phyloP scores from a whole-genome alignment of 176 grass and related monocot genomes.

The Oryza punctata region DNA sequence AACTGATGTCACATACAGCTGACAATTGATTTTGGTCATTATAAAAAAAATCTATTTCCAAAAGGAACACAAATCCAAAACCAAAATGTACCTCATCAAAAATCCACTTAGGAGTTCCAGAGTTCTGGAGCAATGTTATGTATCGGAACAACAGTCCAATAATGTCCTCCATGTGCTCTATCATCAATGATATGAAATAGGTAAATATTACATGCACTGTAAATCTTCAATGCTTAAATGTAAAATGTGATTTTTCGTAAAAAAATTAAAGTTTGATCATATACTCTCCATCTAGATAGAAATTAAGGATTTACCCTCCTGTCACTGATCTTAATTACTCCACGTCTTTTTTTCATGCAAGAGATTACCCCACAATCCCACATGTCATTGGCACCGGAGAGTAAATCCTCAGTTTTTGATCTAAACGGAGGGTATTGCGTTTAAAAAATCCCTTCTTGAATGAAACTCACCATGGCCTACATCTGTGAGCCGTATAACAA shows the following conservation, averaged over 20 bases:
- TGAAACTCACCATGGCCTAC: slow-evolving; percentile 77
- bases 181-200: slow-evolving; percentile 33
- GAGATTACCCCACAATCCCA: too few species aligned
- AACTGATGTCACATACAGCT: not conserved
- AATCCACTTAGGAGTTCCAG: slow-evolving; percentile 82
- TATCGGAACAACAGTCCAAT: slow-evolving; percentile 89
- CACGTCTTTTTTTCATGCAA: too few species aligned
- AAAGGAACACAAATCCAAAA: slow-evolving; percentile 1
- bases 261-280: too few species aligned
- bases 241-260: too few species aligned
- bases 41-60: not conserved
- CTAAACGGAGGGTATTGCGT: too few species aligned
- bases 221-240: slow-evolving; percentile 20
- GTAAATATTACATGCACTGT: slow-evolving; percentile 5
- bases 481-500: slow-evolving; percentile 90
- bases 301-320: too few species aligned
- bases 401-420: too few species aligned
- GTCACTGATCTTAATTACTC: too few species aligned
- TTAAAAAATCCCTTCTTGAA: slow-evolving; percentile 39
- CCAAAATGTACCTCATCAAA: slow-evolving; percentile 87
- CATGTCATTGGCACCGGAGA: too few species aligned
- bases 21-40: not conserved
- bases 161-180: slow-evolving; percentile 89
- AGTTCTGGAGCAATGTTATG: slow-evolving; percentile 71
- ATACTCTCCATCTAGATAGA: too few species aligned